Evolutionary conservation across 1,139 yeast genomes (phyloP), one percentile per base, ranked within the genome.

Genomic region (Protomyces lactucae-debilis): DNA sequence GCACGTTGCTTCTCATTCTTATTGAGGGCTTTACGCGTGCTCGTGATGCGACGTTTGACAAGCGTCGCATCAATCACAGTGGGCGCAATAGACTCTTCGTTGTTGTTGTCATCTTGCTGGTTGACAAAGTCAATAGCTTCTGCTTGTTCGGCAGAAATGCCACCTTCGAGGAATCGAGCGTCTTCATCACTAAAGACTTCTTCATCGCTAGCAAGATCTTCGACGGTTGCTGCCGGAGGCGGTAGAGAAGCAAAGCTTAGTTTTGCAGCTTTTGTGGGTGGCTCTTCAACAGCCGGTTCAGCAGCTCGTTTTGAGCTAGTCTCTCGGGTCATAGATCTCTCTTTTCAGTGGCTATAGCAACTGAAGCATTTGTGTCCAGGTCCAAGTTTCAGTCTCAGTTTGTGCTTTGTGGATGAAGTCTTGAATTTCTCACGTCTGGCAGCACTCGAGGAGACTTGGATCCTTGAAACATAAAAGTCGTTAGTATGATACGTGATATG

Each of bases 1-100:
- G 69, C 70, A 14, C 80, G 71, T 52, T 71, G 69, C 46, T 71
- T 72, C 9, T 70, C 66, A 70, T 78, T 78, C 40, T 67, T 67
- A 14, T 69, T 60, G 3, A 73, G 67, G 0, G 73, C 71, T 14
- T 68, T 66, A 52, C 74, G 74, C 43, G 77, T 67, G 39, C 67
- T 66, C 10, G 69, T 61, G 2, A 72, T 55, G 9, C 71, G 61
- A 57, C 69, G 68, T 9, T 69, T 68, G 45, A 76, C 37, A 37
- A n/a, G 52, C 4, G 52, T 16, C 16, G 55, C 14, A 23, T 56
- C 65, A 1, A 56, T 46, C n/a, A 55, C 40, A 3, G 48, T 6
- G 9, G 46, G 61, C 12, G 18, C 48, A 16, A 28, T 37, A 48
- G 35, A 51, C 40, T 52, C 23, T 60, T 69, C 23, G 54, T 57